phyloP scores from a whole-genome alignment of 2,329 filamentous ascomycete genomes.

The Pseudocercospora fuligena region DNA sequence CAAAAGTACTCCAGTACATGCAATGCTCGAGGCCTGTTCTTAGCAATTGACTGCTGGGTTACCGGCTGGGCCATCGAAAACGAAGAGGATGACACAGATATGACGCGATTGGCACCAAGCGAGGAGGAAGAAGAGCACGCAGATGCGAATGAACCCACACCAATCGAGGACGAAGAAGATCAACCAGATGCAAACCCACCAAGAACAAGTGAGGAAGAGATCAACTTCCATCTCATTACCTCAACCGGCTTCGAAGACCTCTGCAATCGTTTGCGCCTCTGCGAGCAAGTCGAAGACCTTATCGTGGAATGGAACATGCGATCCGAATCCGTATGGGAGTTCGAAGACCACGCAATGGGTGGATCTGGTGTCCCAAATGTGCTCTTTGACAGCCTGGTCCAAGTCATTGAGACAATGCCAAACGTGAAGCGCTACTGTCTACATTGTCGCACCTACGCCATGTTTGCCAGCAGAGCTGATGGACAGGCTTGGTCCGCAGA shows the following conservation, averaged over 20 bases:
- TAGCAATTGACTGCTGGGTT: no score
- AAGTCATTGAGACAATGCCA: neutral
- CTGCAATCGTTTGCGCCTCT: neutral
- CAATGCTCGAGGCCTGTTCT: no score
- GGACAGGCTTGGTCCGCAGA: neutral
- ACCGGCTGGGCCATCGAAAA: no score
- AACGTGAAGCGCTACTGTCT: neutral
- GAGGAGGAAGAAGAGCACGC: no score
- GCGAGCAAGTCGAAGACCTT: neutral
- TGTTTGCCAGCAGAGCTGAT: neutral
- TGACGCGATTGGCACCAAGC: no score
- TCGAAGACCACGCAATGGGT: no score
- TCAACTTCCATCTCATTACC: neutral
- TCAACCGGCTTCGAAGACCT: neutral
- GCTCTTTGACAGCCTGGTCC: neutral
- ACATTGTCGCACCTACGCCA: neutral
- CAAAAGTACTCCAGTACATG: no score
- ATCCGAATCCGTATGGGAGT: no score
- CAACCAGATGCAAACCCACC: neutral
- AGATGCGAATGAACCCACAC: no score
- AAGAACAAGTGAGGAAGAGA: neutral
- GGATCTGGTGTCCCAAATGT: neutral
- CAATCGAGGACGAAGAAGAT: no score
- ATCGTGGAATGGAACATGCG: neutral
- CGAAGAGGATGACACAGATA: no score